Evolutionary conservation across 2,329 filamentous ascomycete species (phyloP).

Genomic region (Aplosporella prunicola): DNA sequence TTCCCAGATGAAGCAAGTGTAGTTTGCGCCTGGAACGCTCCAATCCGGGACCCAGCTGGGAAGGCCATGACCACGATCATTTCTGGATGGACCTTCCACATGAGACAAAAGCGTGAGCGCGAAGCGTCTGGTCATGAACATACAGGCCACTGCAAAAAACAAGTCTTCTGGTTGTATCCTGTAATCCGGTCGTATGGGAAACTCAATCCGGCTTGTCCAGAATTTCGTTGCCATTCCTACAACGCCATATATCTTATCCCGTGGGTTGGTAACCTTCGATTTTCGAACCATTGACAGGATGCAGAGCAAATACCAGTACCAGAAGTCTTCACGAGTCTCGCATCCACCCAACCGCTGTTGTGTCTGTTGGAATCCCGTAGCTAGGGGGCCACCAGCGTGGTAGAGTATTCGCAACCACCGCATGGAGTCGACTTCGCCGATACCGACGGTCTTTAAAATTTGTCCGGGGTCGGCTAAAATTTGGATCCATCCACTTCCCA

Average conservation of each 20-base stretch:
- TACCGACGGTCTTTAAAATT: background rate
- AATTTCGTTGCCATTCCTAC: background rate
- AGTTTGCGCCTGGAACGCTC: background rate
- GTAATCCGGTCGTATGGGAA: background rate
- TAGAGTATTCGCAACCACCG: background rate
- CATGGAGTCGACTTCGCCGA: background rate
- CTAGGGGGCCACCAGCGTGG: background rate
- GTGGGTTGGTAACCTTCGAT: background rate
- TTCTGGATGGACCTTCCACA: too few species aligned
- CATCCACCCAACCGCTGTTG: background rate
- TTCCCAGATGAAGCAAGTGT: background rate
- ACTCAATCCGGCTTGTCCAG: background rate
- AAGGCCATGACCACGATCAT: background rate
- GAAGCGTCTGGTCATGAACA: background rate
- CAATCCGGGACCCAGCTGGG: slow-evolving; percentile 5
- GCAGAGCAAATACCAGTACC: slow-evolving; percentile 3
- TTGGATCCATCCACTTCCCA: slow-evolving; percentile 1
- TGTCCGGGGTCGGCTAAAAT: background rate
- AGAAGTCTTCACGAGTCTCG: background rate
- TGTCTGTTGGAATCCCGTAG: background rate
- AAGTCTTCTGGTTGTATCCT: background rate
- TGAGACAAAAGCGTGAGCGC: too few species aligned
- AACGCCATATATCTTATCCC: slow-evolving; percentile 1
- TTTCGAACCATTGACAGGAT: background rate
- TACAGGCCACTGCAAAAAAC: background rate